A percentile compares a stretch with the other conserved stretches of the same genome.
These are phyloP conservation scores for Geoglossum cookeanum DNA, from an alignment of 2,329 filamentous ascomycete genomes.

Conservation along the genomic window DNA sequence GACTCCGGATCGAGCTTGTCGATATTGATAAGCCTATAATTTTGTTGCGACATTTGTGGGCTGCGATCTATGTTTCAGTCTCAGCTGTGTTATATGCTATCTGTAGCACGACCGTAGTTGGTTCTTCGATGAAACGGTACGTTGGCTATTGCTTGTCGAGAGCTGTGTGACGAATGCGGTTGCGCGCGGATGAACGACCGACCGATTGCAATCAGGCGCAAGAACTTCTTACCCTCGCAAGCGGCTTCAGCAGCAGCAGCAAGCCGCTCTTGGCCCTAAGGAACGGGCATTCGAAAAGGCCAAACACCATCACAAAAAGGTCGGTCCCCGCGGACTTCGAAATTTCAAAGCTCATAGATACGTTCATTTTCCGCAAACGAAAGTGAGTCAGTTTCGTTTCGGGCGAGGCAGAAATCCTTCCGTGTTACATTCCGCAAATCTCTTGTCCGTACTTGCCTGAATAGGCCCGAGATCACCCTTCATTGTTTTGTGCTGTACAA, in stretches of 20 bases:
- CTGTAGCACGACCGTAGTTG: background rate
- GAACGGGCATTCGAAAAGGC: no score
- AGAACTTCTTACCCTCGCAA: background rate
- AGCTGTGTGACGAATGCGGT: background rate
- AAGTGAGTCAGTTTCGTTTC: background rate
- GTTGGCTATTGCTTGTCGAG: no score
- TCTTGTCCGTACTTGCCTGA: background rate
- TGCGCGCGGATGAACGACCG: slow-evolving; percentile 1
- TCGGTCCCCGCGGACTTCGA: no score
- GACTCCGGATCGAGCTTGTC: slow-evolving; percentile 83
- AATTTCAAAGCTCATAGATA: background rate
- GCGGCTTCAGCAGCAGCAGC: background rate
- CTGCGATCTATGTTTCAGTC: background rate
- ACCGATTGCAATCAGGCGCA: background rate
- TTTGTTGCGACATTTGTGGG: slow-evolving; percentile 14
- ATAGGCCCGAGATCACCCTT: background rate
- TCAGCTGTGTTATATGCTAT: background rate
- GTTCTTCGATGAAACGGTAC: no score
- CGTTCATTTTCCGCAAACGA: background rate
- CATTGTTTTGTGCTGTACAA: background rate
- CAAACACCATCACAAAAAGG: no score
- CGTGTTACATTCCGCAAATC: background rate
- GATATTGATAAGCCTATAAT: slow-evolving; percentile 82
- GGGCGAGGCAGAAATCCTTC: background rate
- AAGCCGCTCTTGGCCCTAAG: background rate